A percentile compares a stretch with the other conserved stretches of the same genome.
Conservation (phyloP, 331 rosid species). For the Quercus tomentella region DNA sequence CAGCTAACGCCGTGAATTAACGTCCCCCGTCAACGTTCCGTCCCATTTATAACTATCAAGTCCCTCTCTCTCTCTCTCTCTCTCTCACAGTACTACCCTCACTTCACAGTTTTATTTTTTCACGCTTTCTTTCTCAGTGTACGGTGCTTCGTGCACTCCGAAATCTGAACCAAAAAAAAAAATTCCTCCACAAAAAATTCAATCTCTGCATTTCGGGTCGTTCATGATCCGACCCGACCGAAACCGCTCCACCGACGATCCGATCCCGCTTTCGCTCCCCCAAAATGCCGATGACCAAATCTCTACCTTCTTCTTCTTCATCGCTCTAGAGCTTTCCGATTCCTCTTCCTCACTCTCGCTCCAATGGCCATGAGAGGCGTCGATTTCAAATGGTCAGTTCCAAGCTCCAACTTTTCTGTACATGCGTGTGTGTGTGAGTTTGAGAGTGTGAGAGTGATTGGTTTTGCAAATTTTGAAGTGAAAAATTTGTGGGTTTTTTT, state of each 20-base stretch:
- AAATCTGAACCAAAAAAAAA: background rate
- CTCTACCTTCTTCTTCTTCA: background rate
- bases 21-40: slow-evolving; percentile 12
- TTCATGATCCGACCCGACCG: background rate
- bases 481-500: background rate
- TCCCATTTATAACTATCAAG: background rate
- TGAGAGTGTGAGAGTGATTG: background rate
- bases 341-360: background rate
- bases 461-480: background rate
- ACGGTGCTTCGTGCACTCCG: background rate
- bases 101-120: background rate
- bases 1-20: background rate
- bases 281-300: slow-evolving; percentile 7
- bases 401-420: background rate
- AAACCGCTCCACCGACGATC: slow-evolving; percentile 13
- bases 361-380: slow-evolving; percentile 76
- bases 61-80: background rate
- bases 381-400: slow-evolving; percentile 76
- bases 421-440: background rate
- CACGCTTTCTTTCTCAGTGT: background rate
- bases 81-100: background rate
- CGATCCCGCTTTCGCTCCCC: background rate
- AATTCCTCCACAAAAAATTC: too few species aligned
- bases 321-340: slow-evolving; percentile 19
- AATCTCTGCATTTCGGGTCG: background rate